These are phyloP conservation scores for Podaxis sp. DNA, from an alignment of 768 basidiomycete species.

Conservation along the genomic window DNA sequence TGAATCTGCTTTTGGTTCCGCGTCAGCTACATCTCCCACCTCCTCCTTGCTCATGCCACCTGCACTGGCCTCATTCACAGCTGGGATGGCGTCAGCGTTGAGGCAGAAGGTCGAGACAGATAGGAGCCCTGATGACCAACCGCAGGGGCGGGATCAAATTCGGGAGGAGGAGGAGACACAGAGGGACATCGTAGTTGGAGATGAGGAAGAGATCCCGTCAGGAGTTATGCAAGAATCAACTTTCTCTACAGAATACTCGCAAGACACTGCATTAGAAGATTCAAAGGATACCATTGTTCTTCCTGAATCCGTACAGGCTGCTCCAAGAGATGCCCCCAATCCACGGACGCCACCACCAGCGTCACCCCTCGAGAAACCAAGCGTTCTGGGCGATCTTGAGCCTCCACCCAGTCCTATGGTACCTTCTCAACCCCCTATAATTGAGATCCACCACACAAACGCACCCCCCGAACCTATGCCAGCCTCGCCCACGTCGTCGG, in stretches of 20 bases:
- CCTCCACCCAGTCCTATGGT: constrained; percentile 19
- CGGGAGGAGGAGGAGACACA: constrained; percentile 15
- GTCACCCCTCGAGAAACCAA: neutral
- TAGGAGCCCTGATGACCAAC: constrained; percentile 1
- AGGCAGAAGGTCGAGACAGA: constrained; percentile 37
- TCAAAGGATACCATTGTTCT: constrained; percentile 20
- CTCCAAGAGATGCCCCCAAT: constrained; percentile 14
- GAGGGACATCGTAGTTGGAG: constrained; percentile 43
- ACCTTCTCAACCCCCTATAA: constrained; percentile 20
- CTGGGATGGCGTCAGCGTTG: constrained; percentile 37
- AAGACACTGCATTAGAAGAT: constrained; percentile 13
- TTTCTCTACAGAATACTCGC: constrained; percentile 3
- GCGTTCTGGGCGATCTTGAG: neutral
- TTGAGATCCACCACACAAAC: neutral
- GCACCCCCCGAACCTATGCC: neutral
- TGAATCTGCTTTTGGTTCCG: constrained; percentile 18
- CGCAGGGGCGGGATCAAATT: neutral
- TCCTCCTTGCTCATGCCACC: constrained; percentile 18
- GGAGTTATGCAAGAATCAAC: constrained; percentile 20
- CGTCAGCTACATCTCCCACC: constrained; percentile 19
- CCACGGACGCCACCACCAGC: constrained; percentile 27
- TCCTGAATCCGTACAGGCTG: constrained; percentile 25
- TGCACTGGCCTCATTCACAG: neutral
- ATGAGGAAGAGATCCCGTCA: constrained; percentile 41
- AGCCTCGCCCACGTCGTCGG: constrained; percentile 5